phyloP scores from a whole-genome alignment of 371 early-diverging fungal species.

The Globomyces sp. region DNA sequence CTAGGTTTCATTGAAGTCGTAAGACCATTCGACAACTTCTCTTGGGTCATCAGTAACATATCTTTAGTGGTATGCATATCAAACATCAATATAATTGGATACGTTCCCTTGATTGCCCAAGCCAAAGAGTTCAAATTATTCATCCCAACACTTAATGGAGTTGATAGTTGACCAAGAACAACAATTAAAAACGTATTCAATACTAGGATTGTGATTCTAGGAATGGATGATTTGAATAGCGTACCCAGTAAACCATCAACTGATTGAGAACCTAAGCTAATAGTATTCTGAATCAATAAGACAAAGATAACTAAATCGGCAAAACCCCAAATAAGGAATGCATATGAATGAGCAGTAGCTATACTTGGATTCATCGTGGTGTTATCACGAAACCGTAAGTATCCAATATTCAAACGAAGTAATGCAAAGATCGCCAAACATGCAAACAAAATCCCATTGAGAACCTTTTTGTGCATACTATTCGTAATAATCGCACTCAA shows the following conservation, averaged over 20 bases:
- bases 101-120: constrained; percentile 30
- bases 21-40: no score
- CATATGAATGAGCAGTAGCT: constrained; percentile 25
- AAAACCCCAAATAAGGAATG: constrained; percentile 33
- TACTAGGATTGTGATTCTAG: constrained; percentile 24
- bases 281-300: constrained; percentile 17
- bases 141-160: constrained; percentile 1
- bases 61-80: constrained; percentile 27
- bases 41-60: not conserved
- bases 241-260: no score
- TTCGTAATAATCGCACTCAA: constrained; percentile 6
- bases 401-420: constrained; percentile 27
- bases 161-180: constrained; percentile 22
- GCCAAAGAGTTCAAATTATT: constrained; percentile 19
- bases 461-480: not conserved
- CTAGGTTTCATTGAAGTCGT: no score
- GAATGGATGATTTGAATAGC: constrained; percentile 27
- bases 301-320: constrained; percentile 25
- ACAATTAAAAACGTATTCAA: constrained; percentile 25
- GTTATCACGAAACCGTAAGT: constrained; percentile 22
- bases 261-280: not conserved
- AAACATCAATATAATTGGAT: constrained; percentile 27
- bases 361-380: constrained; percentile 22
- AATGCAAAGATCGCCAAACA: constrained; percentile 19
- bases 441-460: constrained; percentile 16